Evolutionary conservation across 2,329 filamentous ascomycete genomes (phyloP).

Genomic region (Clarireedia hainanense): DNA sequence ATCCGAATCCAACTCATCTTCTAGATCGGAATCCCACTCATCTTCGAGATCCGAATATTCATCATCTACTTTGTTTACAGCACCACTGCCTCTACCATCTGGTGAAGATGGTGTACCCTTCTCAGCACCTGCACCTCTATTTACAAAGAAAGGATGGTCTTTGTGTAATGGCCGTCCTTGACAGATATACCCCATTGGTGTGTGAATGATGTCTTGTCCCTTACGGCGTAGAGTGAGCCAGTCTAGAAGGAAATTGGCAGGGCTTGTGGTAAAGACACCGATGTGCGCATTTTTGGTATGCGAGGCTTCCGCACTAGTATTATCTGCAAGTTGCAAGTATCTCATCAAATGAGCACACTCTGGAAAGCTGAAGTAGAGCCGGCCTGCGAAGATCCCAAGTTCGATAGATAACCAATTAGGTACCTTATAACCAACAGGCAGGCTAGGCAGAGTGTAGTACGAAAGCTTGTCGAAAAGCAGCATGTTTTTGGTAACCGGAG

Average conservation of each 20-base stretch:
- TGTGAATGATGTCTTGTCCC: constrained; percentile 49
- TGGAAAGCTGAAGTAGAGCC: constrained; percentile 48
- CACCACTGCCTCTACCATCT: too few species aligned
- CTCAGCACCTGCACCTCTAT: too few species aligned
- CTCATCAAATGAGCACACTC: constrained; percentile 32
- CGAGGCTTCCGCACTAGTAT: neutral
- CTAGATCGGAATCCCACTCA: too few species aligned
- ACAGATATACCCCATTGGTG: constrained; percentile 41
- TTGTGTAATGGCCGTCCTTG: too few species aligned
- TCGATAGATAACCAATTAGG: constrained; percentile 50
- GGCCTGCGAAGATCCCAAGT: constrained; percentile 51
- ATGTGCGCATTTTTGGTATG: constrained; percentile 11
- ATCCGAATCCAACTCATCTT: too few species aligned
- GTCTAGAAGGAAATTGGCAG: constrained; percentile 44
- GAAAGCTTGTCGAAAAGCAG: constrained; percentile 46
- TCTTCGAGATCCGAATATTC: too few species aligned
- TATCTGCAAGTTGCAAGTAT: constrained; percentile 25
- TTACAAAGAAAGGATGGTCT: too few species aligned
- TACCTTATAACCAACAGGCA: constrained; percentile 34
- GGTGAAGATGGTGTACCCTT: too few species aligned
- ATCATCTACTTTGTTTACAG: too few species aligned
- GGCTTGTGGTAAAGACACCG: constrained; percentile 25
- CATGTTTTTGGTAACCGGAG: constrained; percentile 54
- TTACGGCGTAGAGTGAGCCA: constrained; percentile 48
- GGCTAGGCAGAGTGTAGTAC: constrained; percentile 44